phyloP scores from a whole-genome alignment of 768 basidiomycete genomes.

The Leccinum broughii region DNA sequence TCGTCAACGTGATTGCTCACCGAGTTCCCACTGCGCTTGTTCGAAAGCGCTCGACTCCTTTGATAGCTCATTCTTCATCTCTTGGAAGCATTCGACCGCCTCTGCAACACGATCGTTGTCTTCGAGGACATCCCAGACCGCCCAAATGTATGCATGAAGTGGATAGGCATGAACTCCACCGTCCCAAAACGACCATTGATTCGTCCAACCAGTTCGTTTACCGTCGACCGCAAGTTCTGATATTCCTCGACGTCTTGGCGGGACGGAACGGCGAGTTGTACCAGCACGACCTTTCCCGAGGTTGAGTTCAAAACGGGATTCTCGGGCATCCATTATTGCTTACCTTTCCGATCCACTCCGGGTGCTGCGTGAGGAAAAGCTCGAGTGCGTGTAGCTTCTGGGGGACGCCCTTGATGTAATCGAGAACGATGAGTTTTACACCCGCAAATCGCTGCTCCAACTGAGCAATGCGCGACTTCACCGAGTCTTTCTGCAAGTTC shows the following conservation, averaged over 20 bases:
- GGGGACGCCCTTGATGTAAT: slow-evolving; percentile 99
- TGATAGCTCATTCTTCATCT: too few relatives aligned
- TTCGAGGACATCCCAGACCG: too few relatives aligned
- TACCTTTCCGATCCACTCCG: slow-evolving; percentile 98
- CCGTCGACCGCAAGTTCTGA: slow-evolving; percentile 92
- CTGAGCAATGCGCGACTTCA: slow-evolving; percentile 76
- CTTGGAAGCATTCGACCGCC: too few relatives aligned
- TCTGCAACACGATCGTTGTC: too few relatives aligned
- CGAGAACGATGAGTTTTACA: slow-evolving; percentile 95
- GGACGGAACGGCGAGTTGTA: slow-evolving; percentile 96
- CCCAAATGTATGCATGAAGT: slow-evolving; percentile 91
- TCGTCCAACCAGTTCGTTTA: slow-evolving; percentile 96
- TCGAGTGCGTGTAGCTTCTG: slow-evolving; percentile 97
- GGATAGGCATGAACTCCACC: slow-evolving; percentile 99
- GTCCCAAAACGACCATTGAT: slow-evolving; percentile 99
- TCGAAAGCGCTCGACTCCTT: too few relatives aligned
- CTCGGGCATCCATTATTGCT: slow-evolving; percentile 9
- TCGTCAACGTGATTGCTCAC: too few relatives aligned
- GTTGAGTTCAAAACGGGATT: slow-evolving; percentile 1
- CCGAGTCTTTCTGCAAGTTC: slow-evolving; percentile 55
- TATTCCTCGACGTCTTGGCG: slow-evolving; percentile 99
- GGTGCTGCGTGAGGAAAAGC: slow-evolving; percentile 94
- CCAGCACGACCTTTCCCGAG: slow-evolving; percentile 75
- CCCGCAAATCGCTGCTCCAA: slow-evolving; percentile 91
- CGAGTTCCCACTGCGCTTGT: too few relatives aligned